A percentile compares a stretch with the other conserved stretches of the same genome.
Evolutionary conservation across 75 land plant genomes (phyloP).

Genomic region (Cryptomeria japonica): DNA sequence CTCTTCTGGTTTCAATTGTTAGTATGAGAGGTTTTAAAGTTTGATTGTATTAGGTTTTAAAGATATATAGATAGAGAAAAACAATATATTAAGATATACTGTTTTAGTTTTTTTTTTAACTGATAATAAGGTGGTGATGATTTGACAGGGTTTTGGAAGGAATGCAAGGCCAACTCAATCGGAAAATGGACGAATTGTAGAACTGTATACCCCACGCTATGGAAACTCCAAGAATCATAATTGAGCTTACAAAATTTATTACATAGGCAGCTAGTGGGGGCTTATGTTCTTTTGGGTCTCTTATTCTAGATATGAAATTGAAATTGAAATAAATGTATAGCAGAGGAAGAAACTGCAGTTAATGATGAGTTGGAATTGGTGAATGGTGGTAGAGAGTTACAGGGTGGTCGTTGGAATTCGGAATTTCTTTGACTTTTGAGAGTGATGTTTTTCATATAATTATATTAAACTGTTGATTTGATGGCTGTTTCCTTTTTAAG

Average conservation of each 20-base stretch:
- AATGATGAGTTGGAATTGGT: no score
- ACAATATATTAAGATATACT: background rate
- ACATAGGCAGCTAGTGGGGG: background rate
- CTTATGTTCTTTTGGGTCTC: background rate
- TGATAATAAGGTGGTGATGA: background rate
- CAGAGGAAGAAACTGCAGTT: no score
- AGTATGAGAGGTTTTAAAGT: no score
- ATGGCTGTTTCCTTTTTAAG: no score
- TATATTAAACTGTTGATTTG: no score
- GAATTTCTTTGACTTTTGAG: no score
- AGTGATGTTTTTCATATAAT: no score
- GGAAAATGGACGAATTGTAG: constrained; percentile 10
- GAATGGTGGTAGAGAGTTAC: no score
- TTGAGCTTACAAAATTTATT: background rate
- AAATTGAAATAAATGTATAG: background rate
- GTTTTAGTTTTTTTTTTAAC: background rate
- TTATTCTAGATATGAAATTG: background rate
- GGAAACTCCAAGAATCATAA: background rate
- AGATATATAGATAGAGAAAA: no score
- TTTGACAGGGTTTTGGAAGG: constrained; percentile 22
- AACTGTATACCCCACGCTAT: constrained; percentile 4
- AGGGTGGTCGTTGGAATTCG: no score
- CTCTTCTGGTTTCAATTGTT: background rate
- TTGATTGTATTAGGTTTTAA: no score
- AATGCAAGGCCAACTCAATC: constrained; percentile 35